A percentile compares a stretch with the other conserved stretches of the same genome.
phyloP scores from a whole-genome alignment of 306 rosid genomes.

The Vigna hirtella region DNA sequence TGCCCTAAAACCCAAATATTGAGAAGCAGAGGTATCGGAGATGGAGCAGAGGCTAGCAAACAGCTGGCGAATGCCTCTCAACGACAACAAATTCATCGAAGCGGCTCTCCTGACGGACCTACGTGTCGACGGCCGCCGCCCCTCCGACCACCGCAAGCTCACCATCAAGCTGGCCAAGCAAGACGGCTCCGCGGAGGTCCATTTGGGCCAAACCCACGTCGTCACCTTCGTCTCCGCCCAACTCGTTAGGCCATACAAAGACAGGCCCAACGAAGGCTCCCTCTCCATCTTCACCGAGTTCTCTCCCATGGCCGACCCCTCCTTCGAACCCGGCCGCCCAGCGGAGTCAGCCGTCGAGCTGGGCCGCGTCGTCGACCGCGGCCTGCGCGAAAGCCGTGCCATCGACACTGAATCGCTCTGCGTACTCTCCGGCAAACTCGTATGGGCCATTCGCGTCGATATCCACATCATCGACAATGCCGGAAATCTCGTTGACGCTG shows the following conservation, averaged over 20 bases:
- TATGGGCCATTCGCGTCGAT: conserved; percentile 87
- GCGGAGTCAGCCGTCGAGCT: conserved; percentile 78
- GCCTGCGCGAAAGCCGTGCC: conserved; percentile 87
- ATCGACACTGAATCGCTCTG: conserved; percentile 87
- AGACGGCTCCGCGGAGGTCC: conserved; percentile 83
- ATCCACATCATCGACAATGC: conserved; percentile 88
- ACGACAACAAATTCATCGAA: conserved; percentile 73
- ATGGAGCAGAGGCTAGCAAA: conserved; percentile 89
- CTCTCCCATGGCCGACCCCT: conserved; percentile 97
- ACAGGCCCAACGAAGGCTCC: conserved; percentile 86
- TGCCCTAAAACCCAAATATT: neutral
- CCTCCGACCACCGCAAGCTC: conserved; percentile 78
- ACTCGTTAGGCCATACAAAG: conserved; percentile 77
- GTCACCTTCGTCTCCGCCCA: conserved; percentile 76
- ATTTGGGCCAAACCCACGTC: conserved; percentile 80
- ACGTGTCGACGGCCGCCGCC: conserved; percentile 85
- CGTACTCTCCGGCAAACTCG: conserved; percentile 74
- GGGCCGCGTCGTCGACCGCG: conserved; percentile 84
- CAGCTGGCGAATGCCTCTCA: conserved; percentile 60
- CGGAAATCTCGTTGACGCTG: conserved; percentile 93
- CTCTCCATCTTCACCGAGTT: conserved; percentile 89
- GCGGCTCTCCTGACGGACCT: conserved; percentile 66
- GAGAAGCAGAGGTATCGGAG: neutral
- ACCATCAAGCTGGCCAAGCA: conserved; percentile 69
- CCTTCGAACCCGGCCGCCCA: conserved; percentile 89